These are phyloP conservation scores for Heritiera littoralis DNA, from an alignment of 345 rosid genomes.

Conservation along the genomic window DNA sequence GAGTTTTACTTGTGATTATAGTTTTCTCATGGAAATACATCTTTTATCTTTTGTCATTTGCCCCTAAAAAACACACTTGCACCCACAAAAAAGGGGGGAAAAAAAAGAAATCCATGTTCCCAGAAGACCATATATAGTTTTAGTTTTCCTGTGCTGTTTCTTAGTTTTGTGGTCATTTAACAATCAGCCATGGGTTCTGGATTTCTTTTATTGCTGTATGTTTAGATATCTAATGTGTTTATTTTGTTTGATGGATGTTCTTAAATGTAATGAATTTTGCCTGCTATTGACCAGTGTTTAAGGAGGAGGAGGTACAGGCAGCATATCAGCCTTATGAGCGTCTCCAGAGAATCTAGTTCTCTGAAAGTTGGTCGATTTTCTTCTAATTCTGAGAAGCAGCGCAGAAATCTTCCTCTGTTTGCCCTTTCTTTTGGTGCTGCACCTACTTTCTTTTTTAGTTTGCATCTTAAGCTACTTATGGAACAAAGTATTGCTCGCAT, in stretches of 20 bases:
- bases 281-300: slow-evolving; percentile 44
- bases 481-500: slow-evolving; percentile 38
- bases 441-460: slow-evolving; percentile 54
- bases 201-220: background rate
- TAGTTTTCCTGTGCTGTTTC: background rate
- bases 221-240: background rate
- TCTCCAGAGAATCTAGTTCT: slow-evolving; percentile 35
- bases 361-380: slow-evolving; percentile 31
- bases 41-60: background rate
- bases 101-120: background rate
- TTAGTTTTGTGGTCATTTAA: background rate
- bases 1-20: background rate
- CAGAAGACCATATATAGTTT: background rate
- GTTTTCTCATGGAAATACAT: background rate
- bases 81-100: background rate
- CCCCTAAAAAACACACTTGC: background rate
- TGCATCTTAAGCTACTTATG: slow-evolving; percentile 72
- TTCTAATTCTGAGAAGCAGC: slow-evolving; percentile 36
- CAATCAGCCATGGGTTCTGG: background rate
- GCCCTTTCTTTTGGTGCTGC: slow-evolving; percentile 59
- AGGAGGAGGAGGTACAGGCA: slow-evolving; percentile 45
- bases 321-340: slow-evolving; percentile 33
- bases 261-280: slow-evolving; percentile 26
- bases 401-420: slow-evolving; percentile 42
- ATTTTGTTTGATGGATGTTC: background rate